Evolutionary conservation across 2,329 filamentous ascomycete genomes (phyloP), one percentile per base, ranked within the genome.

Genomic region (Colletotrichum simmondsii): DNA sequence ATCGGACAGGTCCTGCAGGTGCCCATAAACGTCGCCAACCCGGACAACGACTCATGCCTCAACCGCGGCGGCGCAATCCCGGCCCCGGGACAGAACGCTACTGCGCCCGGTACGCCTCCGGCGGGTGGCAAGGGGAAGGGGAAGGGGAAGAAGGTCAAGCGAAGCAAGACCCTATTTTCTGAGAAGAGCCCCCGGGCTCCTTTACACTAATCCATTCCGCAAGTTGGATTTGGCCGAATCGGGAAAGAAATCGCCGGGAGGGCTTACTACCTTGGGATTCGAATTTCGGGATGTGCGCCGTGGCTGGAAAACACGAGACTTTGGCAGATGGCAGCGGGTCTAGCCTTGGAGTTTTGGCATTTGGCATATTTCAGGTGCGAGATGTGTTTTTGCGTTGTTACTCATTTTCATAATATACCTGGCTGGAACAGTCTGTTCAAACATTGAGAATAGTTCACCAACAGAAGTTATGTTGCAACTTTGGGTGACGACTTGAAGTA

Each of bases 11-110:
- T 49, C 19, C 66, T 72, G 4, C 30, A 54, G 26, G 26, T 72
- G 6, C 54, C 66, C 28, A 37, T 72, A 35, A 72, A 72, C 66
- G 7, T 70, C 28, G 54, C 60, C 14, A 54, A 46, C n/a, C 70
- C 70, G 42, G 70, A 70, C 54, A 72, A 72, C 54, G 28, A 49
- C n/a, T 65, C 60, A 5, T 72, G 70, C 42, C 46, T 72, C 24
- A 69, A 72, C 11, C 53, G 59, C 59, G 59, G 65, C 42, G 65
- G 65, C 24, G 69, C 37, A 5, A 68, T 63, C 22, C 65, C 68
- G 5, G 30, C 69, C 5, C 59, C 42, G n/a, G 53, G 24, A 8
- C 42, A 49, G 3, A 70, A 64, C 42, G 26, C 30, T 19, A 57
- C 42, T 19, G 35, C 63, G 4, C 16, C 64, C 0, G 30, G 46